Base-by-base conservation (phyloP, 495 filamentous ascomycete species). In the Jackrogersella minutella region DNA sequence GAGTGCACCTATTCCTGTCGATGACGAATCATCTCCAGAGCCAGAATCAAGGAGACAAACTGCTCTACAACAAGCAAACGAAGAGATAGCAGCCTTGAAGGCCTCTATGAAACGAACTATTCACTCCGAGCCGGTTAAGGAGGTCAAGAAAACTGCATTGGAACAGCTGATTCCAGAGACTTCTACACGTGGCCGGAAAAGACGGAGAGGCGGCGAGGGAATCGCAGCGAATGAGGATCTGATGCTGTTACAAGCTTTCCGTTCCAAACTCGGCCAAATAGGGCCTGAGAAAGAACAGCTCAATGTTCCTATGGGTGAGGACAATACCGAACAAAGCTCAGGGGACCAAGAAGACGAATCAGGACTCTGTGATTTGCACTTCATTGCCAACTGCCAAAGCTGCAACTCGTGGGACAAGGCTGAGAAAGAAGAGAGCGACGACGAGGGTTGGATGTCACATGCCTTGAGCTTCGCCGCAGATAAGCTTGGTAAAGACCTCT, bases 331-430 rank as follows among this genome's bases (percentile, higher is more conserved):
- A 5, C 70, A 67, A 33, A 61, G 69, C 14, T 60, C 71, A 39
- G 63, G 63, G 22, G 44, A 60, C n/a, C 84, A 87, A 40, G 89
- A 91, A 43, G 87, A 86, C 62, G 91, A 94, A 74, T 83, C 84
- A 0, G 81, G 82, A 37, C 79, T 96, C 13, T 97, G 93, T 71
- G 92, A 97, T 73, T 81, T 97, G 3, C 93, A 97, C 69, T 97
- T 97, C 79, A 93, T 98, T 68, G 89, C 89, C 6, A 89, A 93
- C 65, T 99, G 95, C 75, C 90, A 96, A 62, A 96, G 91, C 33
- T 99, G 95, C 77, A 82, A 85, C 49, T 82, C 87, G 0, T 97
- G 93, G 91, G 87, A 92, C 59, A 80, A 80, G 30, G 79, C 79
- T 14, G 83, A 77, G 14, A 84, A 83, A 5, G 83, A 86, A 10